Base-by-base conservation (phyloP, 1,139 yeast genomes). In the Candida labiduridarum region DNA sequence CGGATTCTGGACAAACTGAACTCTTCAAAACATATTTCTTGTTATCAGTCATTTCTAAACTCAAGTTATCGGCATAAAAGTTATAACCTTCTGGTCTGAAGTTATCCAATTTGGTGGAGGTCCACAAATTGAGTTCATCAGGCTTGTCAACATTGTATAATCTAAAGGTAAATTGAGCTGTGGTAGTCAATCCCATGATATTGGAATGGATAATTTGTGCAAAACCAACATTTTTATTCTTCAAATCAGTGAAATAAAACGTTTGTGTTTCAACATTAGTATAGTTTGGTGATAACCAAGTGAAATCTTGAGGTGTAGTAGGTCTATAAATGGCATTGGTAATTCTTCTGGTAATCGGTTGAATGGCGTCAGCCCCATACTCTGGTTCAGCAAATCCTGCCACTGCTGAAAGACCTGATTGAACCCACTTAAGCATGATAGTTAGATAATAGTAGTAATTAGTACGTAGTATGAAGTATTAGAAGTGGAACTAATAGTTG, bases 301-400 rank as follows among this genome's bases (percentile, higher is more conserved):
- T 69, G 62, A 90, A 81, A 67, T 94, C 99, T 10, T 78, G 79
- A 30, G 69, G 63, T 5, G 79, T 73, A 42, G 96, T 82, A 46
- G 75, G 79, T 53, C 80, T 63, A 47, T 60, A 67, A 22, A 65
- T 59, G 67, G 65, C 74, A 74, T 49, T 74, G 78, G 33, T 16
- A 50, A 87, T 83, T 47, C 85, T 73, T 41, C 79, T 83, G 42
- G 87, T 81, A 52, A 91, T 83, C n/a, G 97, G 82, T 62, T 87
- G 92, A 60, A 94, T 89, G 45, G 96, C 96, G 49, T 86, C 96
- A 45, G 86, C 80, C 48, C 99, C 99, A 64, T 94, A 94, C 65
- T 88, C 96, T 27, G 99, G 99, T 69, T 94, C 99, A 1, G 97
- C 96, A 15, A 96, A 83, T 47, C 99, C 99, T 7, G 97, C 95